Evolutionary conservation across 2,329 filamentous ascomycete genomes (phyloP).

Genomic region (Colletotrichum coccodes): DNA sequence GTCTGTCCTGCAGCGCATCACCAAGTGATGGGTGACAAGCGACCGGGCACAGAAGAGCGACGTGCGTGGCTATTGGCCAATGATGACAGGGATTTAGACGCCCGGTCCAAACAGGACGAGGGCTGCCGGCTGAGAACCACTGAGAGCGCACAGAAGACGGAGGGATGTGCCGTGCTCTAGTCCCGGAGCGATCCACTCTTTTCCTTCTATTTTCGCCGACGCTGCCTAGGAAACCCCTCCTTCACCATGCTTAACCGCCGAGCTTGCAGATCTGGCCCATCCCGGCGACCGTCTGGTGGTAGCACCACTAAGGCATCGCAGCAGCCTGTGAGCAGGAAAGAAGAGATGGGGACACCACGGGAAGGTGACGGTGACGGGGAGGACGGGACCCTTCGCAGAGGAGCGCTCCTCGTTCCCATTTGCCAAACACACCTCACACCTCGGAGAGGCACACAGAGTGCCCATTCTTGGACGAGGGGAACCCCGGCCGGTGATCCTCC

Average conservation of each 20-base stretch:
- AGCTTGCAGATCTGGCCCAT: constrained; percentile 31
- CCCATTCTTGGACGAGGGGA: constrained; percentile 20
- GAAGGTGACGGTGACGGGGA: constrained; percentile 8
- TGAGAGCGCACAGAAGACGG: neutral
- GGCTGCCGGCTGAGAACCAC: constrained; percentile 5
- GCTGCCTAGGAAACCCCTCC: constrained; percentile 21
- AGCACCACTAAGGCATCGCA: constrained; percentile 20
- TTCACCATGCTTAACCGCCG: constrained; percentile 34
- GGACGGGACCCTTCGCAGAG: neutral
- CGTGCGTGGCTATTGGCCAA: constrained; percentile 20
- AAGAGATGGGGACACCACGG: constrained; percentile 16
- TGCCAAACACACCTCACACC: constrained; percentile 18
- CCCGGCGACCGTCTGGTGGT: constrained; percentile 26
- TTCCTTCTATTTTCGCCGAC: constrained; percentile 27
- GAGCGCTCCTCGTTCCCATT: constrained; percentile 20
- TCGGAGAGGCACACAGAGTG: constrained; percentile 5
- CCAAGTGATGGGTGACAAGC: constrained; percentile 33
- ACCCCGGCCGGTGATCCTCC: constrained; percentile 25
- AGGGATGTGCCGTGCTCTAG: constrained; percentile 23
- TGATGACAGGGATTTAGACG: constrained; percentile 30
- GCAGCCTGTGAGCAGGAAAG: constrained; percentile 11
- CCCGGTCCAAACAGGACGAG: constrained; percentile 17
- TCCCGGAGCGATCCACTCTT: constrained; percentile 6
- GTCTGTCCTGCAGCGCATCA: constrained; percentile 23
- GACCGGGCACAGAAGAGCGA: constrained; percentile 24